Evolutionary conservation across 1,139 yeast species (phyloP), one percentile per base, ranked within the genome.

Genomic region (Blastobotrys elegans): DNA sequence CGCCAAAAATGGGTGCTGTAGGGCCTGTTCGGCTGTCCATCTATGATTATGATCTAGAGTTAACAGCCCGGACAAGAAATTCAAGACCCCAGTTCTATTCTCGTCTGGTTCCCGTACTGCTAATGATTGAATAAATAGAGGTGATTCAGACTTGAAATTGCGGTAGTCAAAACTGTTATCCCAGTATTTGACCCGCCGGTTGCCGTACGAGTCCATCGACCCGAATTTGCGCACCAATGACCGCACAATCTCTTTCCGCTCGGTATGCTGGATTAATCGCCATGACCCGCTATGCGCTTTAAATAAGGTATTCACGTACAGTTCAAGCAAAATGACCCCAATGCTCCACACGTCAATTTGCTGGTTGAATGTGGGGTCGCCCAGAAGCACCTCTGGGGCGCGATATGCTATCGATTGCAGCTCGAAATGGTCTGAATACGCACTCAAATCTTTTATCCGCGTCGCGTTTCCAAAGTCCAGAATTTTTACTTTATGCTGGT

Each of bases 31-130:
- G 1, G 95, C 84, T 39, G 80, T 76, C 4, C 95, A 94, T 61
- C 96, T 75, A 56, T 79, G 81, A 58, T 80, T 75, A 40, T 84
- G 90, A 65, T 87, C 95, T 40, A 86, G 92, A 65, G 92, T 84
- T 27, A 87, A 44, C 38, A 60, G 37, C 18, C 53, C 42, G 20
- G 33, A 40, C 11, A 60, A 47, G 37, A 60, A 60, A 33, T 36
- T 35, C 31, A 44, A 24, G 10, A 43, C 32, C 14, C 16, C 29
- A 14, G 29, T 31, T 37, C 48, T n/a, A 40, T 40, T 20, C 43
- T 50, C 22, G 44, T 44, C 26, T 10, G 43, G 24, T 36, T 46
- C 31, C 37, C 48, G 20, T 20, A 40, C 24, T 17, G 36, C 36
- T 44, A 36, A 24, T n/a, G 24, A 41, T 44, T 45, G 46, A 7